Percentiles rank a stretch among this genome's conserved stretches.
Evolutionary conservation across 2,329 filamentous ascomycete genomes (phyloP).

Genomic region (Neofusicoccum ribis): DNA sequence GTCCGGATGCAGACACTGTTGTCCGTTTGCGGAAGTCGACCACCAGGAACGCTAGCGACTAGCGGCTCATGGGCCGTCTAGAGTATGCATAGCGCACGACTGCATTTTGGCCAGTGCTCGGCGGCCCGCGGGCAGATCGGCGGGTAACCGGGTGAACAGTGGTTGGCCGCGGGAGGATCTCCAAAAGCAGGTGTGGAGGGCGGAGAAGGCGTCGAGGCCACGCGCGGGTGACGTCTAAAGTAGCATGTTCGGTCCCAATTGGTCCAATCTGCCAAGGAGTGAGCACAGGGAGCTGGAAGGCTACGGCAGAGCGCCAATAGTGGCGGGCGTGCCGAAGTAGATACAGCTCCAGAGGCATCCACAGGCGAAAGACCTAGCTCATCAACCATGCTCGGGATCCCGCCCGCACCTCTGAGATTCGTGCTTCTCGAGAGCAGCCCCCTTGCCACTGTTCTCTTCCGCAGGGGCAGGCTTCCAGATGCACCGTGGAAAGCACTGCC

Average conservation of each 20-base stretch:
- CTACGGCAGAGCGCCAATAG: background rate
- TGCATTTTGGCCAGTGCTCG: background rate
- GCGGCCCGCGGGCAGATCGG: background rate
- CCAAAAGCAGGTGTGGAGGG: background rate
- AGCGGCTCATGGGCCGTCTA: background rate
- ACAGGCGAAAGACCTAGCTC: background rate
- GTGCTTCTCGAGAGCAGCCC: no score
- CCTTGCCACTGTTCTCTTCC: background rate
- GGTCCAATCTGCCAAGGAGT: no score
- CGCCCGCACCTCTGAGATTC: background rate
- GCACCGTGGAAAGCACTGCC: background rate
- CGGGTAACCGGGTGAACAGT: background rate
- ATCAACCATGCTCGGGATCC: background rate
- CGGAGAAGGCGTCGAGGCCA: no score
- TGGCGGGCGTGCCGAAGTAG: background rate
- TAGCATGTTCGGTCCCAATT: no score
- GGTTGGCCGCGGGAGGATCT: background rate
- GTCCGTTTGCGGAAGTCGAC: background rate
- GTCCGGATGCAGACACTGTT: background rate
- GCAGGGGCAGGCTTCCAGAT: background rate
- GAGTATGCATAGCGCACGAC: background rate
- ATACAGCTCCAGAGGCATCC: background rate
- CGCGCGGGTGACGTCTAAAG: no score
- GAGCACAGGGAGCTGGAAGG: background rate
- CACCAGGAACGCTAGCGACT: background rate